Percentiles rank a stretch among this genome's conserved stretches.
phyloP scores from a whole-genome alignment of 164 flowering plant genomes.

The Aristolochia californica region DNA sequence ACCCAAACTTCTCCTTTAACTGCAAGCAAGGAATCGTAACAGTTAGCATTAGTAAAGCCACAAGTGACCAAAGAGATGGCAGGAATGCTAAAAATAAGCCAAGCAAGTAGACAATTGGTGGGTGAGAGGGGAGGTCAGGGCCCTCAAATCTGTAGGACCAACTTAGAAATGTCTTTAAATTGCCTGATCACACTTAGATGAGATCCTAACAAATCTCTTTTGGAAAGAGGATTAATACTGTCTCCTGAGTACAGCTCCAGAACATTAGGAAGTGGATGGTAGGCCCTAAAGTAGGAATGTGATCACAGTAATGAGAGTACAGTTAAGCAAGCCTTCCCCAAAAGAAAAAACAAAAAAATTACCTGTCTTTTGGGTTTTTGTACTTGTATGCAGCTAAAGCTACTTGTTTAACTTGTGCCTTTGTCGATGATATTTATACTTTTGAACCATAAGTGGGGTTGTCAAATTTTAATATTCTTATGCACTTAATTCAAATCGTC shows the following conservation, averaged over 20 bases:
- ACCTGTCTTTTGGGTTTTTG: background rate
- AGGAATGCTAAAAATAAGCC: background rate
- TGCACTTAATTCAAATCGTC: no score
- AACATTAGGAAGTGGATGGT: no score
- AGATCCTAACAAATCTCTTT: no score
- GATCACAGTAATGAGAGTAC: no score
- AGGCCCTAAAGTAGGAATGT: no score
- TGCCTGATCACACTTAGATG: no score
- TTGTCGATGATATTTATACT: background rate
- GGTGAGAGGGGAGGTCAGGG: no score
- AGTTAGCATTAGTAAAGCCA: background rate
- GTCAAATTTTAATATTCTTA: background rate
- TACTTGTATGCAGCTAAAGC: background rate
- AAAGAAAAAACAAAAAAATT: background rate
- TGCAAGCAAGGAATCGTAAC: constrained; percentile 16
- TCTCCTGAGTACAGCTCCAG: no score
- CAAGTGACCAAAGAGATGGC: background rate
- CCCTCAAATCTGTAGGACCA: no score
- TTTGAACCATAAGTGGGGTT: background rate
- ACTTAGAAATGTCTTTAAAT: no score
- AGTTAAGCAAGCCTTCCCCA: background rate
- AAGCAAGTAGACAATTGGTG: no score
- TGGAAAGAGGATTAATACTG: no score
- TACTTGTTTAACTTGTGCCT: background rate
- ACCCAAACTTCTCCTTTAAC: constrained; percentile 52